Conservation (phyloP, 2,329 filamentous ascomycete genomes). For the Talaromyces sp. region DNA sequence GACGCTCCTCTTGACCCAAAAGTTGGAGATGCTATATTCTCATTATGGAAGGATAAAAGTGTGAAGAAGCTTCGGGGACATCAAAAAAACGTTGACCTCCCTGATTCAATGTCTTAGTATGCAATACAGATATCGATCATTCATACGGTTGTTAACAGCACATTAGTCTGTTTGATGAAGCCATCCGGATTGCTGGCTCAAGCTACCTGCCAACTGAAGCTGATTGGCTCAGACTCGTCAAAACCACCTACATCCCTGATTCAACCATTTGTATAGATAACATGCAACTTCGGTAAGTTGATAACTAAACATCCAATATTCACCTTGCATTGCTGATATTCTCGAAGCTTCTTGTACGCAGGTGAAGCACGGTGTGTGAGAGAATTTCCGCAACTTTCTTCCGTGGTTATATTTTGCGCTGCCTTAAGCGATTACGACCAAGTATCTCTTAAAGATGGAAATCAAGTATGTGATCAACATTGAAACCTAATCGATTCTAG, state of each 20-base stretch:
- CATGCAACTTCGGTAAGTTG: too few species aligned
- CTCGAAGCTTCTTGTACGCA: not conserved
- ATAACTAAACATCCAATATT: too few species aligned
- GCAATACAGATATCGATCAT: not conserved
- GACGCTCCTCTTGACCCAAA: not conserved
- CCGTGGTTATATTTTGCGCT: not conserved
- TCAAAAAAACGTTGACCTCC: not conserved
- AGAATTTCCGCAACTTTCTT: too few species aligned
- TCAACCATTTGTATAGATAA: too few species aligned
- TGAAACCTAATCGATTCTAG: not conserved
- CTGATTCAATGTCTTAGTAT: constrained; percentile 3
- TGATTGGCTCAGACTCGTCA: not conserved
- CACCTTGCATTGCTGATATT: not conserved
- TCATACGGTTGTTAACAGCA: not conserved
- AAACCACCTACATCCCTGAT: not conserved
- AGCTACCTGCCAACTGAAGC: not conserved
- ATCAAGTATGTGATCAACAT: not conserved
- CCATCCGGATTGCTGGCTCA: not conserved
- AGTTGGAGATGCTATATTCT: constrained; percentile 6
- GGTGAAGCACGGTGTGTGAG: too few species aligned
- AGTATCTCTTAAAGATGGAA: not conserved
- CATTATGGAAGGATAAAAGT: constrained; percentile 5
- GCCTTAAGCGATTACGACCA: not conserved
- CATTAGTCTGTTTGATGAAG: constrained; percentile 1
- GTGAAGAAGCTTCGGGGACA: not conserved